Conservation (phyloP, 139 green algal genomes). For the Protoeuglena noctilucae region DNA sequence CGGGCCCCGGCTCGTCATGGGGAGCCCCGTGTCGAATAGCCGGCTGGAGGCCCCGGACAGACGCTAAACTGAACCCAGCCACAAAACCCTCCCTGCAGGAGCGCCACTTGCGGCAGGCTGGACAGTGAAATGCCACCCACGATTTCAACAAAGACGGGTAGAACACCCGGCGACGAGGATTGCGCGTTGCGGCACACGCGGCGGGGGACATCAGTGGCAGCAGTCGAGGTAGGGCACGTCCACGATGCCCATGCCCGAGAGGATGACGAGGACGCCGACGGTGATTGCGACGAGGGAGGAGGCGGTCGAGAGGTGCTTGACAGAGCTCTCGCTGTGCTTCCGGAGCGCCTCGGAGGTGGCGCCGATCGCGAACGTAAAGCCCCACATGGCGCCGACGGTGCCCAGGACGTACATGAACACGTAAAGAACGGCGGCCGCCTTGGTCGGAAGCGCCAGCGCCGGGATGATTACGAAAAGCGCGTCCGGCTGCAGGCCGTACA, state of each 20-base stretch:
- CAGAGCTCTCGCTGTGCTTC: constrained; percentile 42
- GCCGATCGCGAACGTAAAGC: constrained; percentile 75
- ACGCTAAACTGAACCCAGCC: no score
- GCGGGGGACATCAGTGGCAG: no score
- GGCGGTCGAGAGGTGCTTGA: constrained; percentile 42
- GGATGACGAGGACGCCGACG: constrained; percentile 45
- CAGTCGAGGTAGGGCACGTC: constrained; percentile 32
- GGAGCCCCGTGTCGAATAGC: no score
- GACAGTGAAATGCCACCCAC: no score
- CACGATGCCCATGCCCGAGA: constrained; percentile 32
- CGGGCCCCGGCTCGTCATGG: no score
- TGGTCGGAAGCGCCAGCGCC: constrained; percentile 80
- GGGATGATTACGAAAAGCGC: constrained; percentile 91
- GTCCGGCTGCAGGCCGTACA: constrained; percentile 93
- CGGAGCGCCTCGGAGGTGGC: constrained; percentile 48
- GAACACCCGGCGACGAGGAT: no score
- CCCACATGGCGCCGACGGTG: constrained; percentile 85
- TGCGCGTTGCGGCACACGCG: no score
- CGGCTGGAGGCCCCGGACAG: no score
- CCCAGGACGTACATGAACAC: constrained; percentile 86
- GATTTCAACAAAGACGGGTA: no score
- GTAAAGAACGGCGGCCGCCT: constrained; percentile 68
- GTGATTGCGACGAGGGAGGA: constrained; percentile 45
- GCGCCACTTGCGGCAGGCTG: no score
- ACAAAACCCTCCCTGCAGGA: no score